Evolutionary conservation across 768 basidiomycete genomes (phyloP), one percentile per base, ranked within the genome.

Genomic region (Lentinula sp.): DNA sequence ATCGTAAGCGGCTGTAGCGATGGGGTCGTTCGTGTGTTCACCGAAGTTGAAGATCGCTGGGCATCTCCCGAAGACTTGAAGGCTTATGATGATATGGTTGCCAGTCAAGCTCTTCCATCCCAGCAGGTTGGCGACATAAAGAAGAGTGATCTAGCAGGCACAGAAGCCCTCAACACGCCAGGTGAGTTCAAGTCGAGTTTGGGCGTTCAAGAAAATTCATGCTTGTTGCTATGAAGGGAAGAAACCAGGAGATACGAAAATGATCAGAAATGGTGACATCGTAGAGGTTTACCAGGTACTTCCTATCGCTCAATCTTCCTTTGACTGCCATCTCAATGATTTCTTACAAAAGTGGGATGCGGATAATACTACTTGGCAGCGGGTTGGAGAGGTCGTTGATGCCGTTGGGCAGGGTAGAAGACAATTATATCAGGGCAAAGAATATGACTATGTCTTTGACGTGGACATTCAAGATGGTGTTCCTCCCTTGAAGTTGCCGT

Each of bases 401-500:
- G 95, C 95, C 18, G 90, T 96, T 56, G 91, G 95, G 23, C 85
- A 88, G 39, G 85, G 85, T n/a, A 81, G 93, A 61, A 95, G 92
- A 73, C 92, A 95, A 73, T 80, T 97, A n/a, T 89, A 90, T 69
- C 74, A 94, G 66, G 97, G 97, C 16, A 88, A 88, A 69, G 96
- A 98, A 74, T 99, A 95, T 69, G 97, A 99, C 74, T 97, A 97
- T 68, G 96, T 99, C n/a, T 98, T 98, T 68, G 95, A 97, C 69
- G 95, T 99, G 39, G 97, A 98, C 68, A 88, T 98, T 32, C 83
- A 93, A 68, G 96, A 97, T 62, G 95, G 95, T 2, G 86, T 85
- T 15, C 95, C 96, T 10, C 88, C 95, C 6, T 78, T 98, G 64
- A 98, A 98, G 69, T 80, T 99, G 20, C 96, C 96, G 0, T 98